Evolutionary conservation across 495 filamentous ascomycete species (phyloP).

Genomic region (Penicillium simplicissimum): DNA sequence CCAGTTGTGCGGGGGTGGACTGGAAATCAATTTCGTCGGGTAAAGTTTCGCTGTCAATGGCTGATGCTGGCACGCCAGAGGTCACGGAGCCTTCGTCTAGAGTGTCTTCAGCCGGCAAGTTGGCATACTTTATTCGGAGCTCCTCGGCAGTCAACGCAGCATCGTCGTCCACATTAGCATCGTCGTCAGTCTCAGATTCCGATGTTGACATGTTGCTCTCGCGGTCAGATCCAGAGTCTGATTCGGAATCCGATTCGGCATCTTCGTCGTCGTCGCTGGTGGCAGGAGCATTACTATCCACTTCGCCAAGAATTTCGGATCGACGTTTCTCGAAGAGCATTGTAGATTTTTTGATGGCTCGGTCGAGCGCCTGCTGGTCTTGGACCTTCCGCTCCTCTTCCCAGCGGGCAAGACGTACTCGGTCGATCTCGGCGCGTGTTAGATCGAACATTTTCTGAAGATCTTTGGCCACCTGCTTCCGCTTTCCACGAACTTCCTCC

Average conservation of each 20-base stretch:
- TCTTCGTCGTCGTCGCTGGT: constrained; percentile 52
- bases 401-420: constrained; percentile 70
- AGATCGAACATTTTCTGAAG: constrained; percentile 78
- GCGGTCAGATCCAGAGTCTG: constrained; percentile 45
- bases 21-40: constrained; percentile 31
- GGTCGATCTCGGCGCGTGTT: constrained; percentile 72
- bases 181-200: constrained; percentile 45
- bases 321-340: constrained; percentile 56
- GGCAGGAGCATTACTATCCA: constrained; percentile 40
- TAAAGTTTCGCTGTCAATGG: constrained; percentile 22
- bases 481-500: constrained; percentile 54
- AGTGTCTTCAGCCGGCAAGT: constrained; percentile 47
- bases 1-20: constrained; percentile 43
- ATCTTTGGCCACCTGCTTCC: constrained; percentile 69
- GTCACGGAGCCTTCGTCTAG: constrained; percentile 32
- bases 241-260: constrained; percentile 42
- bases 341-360: constrained; percentile 72
- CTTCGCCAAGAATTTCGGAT: constrained; percentile 52
- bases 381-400: constrained; percentile 80
- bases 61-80: constrained; percentile 23
- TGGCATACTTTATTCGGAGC: constrained; percentile 75
- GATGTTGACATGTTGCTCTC: constrained; percentile 72
- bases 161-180: constrained; percentile 60
- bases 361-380: constrained; percentile 79
- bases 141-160: constrained; percentile 78